Base-by-base conservation (phyloP, 495 filamentous ascomycete genomes). In the Hypoxylon lienhwacheense region DNA sequence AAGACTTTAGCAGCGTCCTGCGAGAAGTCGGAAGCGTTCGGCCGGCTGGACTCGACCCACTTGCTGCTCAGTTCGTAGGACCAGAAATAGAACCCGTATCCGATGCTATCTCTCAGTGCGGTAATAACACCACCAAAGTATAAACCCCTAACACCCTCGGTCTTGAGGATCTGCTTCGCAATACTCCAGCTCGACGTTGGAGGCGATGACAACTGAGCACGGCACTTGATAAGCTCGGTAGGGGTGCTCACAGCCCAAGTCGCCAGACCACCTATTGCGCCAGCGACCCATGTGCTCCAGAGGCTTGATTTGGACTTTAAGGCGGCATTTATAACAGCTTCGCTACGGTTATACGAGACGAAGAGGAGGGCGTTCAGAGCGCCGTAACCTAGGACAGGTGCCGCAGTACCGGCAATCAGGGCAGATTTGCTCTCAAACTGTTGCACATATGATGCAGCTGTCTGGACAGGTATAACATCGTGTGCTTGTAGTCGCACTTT, bases 11-110 rank as follows among this genome's bases (percentile, higher is more conserved):
- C 53, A 3, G 85, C 77, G 21, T 82, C 74, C 31, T 75, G 62
- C 7, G 66, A 71, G 21, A 68, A 60, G 11, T 66, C 70, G 2
- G 51, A 41, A 24, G 16, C 21, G 22, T 22, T 48, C 42, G 26
- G 58, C n/a, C 52, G 43, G 41, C 16, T 63, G 33, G 47, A 59
- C 33, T 70, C 66, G 61, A 86, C 65, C 43, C 75, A 72, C 14
- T 79, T 77, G 43, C 83, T 87, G 54, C 72, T 80, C 28, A 87
- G 72, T 68, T 95, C 88, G 63, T 96, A 97, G 10, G 85, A 83
- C 84, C 85, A 90, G 68, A 96, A 96, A 66, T 96, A 96, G 65
- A 95, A 95, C 2, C 91, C 91, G 67, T 95, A 96, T 14, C 91
- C 91, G 49, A 96, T 79, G 47, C 85, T 83, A 70, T 96, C 91